phyloP scores from a whole-genome alignment of 2,329 filamentous ascomycete species.

The Ceratocystis destructans region DNA sequence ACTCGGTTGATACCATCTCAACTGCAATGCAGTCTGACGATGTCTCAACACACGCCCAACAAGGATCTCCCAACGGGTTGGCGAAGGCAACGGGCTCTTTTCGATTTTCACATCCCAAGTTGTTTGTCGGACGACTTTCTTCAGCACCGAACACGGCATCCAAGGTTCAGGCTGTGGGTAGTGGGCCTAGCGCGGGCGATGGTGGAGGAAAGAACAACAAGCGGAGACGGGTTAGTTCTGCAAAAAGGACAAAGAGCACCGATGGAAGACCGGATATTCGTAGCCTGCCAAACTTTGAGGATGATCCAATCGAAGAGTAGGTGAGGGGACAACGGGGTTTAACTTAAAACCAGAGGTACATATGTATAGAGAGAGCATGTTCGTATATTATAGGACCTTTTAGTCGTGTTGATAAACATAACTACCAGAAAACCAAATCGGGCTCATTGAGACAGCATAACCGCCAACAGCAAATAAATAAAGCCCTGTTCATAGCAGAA shows the following conservation, averaged over 20 bases:
- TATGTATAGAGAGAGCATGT: background rate
- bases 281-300: conserved; percentile 14
- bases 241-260: background rate
- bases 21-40: background rate
- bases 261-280: conserved; percentile 14
- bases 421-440: too few species aligned
- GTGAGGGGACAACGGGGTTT: background rate
- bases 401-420: too few species aligned
- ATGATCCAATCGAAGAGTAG: conserved; percentile 13
- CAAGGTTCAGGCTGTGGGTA: background rate
- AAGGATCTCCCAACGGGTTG: background rate
- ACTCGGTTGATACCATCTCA: background rate
- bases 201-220: background rate
- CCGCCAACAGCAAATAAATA: background rate
- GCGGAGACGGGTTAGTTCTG: background rate
- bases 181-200: background rate
- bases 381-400: background rate
- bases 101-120: conserved; percentile 14
- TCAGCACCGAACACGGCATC: conserved; percentile 1
- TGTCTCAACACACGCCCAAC: background rate
- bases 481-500: background rate
- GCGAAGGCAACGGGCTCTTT: background rate
- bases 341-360: background rate
- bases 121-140: conserved; percentile 12
- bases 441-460: too few species aligned